Base-by-base conservation (phyloP, 2,329 filamentous ascomycete species). In the Cercospora beticola region DNA sequence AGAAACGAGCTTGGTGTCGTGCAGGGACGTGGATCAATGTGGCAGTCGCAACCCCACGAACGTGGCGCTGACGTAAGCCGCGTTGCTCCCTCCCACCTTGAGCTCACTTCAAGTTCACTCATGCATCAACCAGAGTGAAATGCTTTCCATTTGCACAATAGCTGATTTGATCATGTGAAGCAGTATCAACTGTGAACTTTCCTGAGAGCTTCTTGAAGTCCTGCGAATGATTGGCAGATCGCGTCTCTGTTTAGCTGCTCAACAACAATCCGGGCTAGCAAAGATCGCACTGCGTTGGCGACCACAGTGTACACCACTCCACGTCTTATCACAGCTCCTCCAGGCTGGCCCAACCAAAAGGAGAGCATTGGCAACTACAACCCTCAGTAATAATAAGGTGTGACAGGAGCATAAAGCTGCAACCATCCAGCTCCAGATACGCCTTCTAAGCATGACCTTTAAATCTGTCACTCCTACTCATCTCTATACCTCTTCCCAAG, bases 401-500 rank as follows among this genome's bases (percentile, higher is more conserved):
- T 49, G n/a, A 10, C 43, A 49, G n/a, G n/a, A 49, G 8, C 10
- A 9, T 52, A 21, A 2, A 12, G 21, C 21, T 49, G 18, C 18
- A 21, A 52, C n/a, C 21, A 5, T 31, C 26, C 8, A n/a, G 54
- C 54, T 31, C 26, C 9, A 58, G 26, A 16, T 1, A 58, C n/a
- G 12, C 5, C 3, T 10, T n/a, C 14, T 18, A 28, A 16, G 16
- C 54, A 58, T 58, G 31, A 46, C n/a, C 23, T n/a, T 5, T 10
- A 18, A 40, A 14, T 46, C 59, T 26, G 23, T 52, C 46, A 52
- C 4, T 23, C 10, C 59, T 62, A 77, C 33, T 30, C 72, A 68
- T 77, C 76, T 54, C 76, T 69, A 69, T 77, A 78, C n/a, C 64
- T 69, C 71, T 72, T 77, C 14, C 77, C 77, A 60, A 78, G 64